phyloP scores from a whole-genome alignment of 805 yeast species.

The Metschnikowia matae region DNA sequence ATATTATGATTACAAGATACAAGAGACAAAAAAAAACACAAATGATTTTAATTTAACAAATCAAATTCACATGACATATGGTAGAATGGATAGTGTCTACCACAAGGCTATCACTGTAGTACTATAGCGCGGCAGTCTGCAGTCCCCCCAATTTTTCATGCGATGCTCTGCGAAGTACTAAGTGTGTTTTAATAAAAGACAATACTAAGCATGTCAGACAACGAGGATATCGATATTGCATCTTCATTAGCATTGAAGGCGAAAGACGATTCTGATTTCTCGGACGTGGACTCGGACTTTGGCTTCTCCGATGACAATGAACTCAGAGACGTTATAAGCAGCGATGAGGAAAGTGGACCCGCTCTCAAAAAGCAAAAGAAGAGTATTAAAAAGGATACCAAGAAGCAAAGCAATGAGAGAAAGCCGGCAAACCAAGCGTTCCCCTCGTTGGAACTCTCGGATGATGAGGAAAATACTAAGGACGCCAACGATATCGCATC shows the following conservation, averaged over 20 bases:
- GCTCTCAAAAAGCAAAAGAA: conserved; percentile 25
- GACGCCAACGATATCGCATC: conserved; percentile 46
- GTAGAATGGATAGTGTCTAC: too few relatives aligned
- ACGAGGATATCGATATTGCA: conserved; percentile 60
- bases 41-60: too few relatives aligned
- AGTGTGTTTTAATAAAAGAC: not conserved
- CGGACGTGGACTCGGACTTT: conserved; percentile 7
- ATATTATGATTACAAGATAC: too few relatives aligned
- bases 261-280: conserved; percentile 27
- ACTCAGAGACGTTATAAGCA: conserved; percentile 47
- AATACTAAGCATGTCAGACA: conserved; percentile 21
- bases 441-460: conserved; percentile 52
- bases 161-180: conserved; percentile 19
- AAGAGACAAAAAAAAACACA: too few relatives aligned
- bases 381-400: conserved; percentile 15
- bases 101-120: not conserved
- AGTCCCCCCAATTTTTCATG: conserved; percentile 7
- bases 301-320: conserved; percentile 18
- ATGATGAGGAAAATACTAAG: conserved; percentile 31
- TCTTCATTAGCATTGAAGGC: conserved; percentile 50
- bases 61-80: too few relatives aligned
- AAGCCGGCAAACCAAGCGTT: conserved; percentile 21
- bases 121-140: not conserved
- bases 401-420: too few relatives aligned
- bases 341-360: conserved; percentile 31